Evolutionary conservation across 352 stramenopile genomes (phyloP).

Genomic region (Pythium rhizo-oryzae): DNA sequence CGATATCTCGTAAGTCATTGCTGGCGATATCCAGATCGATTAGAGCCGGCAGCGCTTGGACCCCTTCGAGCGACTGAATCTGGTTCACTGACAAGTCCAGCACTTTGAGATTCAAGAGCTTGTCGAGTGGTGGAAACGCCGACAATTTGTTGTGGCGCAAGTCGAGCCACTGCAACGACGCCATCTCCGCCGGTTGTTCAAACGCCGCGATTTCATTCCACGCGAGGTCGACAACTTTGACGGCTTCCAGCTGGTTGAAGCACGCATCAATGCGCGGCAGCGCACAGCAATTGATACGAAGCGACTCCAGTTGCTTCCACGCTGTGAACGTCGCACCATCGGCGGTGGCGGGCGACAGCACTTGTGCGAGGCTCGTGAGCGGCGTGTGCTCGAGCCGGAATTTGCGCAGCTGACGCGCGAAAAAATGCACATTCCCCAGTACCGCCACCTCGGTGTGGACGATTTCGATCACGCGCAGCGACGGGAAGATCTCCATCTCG

Average conservation of each 20-base stretch:
- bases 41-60: conserved; percentile 47
- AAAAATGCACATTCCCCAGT: conserved; percentile 67
- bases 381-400: conserved; percentile 73
- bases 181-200: conserved; percentile 30
- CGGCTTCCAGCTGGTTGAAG: conserved; percentile 48
- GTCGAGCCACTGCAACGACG: conserved; percentile 51
- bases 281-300: conserved; percentile 74
- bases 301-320: conserved; percentile 54
- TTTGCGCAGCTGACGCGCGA: conserved; percentile 63
- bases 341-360: conserved; percentile 39
- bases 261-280: conserved; percentile 53
- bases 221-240: conserved; percentile 60
- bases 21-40: conserved; percentile 73
- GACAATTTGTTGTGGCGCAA: conserved; percentile 75
- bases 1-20: conserved; percentile 61
- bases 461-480: conserved; percentile 62
- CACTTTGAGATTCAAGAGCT: conserved; percentile 40
- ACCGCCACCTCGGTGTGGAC: conserved; percentile 45
- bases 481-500: conserved; percentile 86
- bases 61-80: conserved; percentile 53
- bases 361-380: conserved; percentile 41
- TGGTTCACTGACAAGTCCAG: conserved; percentile 76
- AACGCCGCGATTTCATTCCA: conserved; percentile 73
- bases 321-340: background rate
- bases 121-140: conserved; percentile 44